A percentile compares a stretch with the other conserved stretches of the same genome.
phyloP scores from a whole-genome alignment of 108 stramenopile species.

The Cyclotella baltica region DNA sequence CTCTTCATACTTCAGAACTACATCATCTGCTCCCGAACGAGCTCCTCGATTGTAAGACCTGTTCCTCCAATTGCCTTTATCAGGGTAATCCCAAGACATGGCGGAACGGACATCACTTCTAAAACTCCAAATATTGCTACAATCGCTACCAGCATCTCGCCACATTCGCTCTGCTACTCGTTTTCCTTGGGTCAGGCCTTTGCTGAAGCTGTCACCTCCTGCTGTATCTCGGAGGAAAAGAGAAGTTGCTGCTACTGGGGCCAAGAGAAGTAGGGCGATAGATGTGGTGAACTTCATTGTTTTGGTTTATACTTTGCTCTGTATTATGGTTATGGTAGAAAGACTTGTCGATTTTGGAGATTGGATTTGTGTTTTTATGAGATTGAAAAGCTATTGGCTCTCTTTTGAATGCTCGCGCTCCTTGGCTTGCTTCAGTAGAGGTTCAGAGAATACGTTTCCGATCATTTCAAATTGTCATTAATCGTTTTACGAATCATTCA shows the following conservation, averaged over 20 bases:
- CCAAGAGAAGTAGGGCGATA: conserved; percentile 4
- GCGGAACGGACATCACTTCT: background rate
- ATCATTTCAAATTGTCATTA: too few relatives aligned
- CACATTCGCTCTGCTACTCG: conserved; percentile 1
- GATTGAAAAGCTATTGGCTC: too few relatives aligned
- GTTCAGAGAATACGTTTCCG: too few relatives aligned
- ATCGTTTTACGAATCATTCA: too few relatives aligned
- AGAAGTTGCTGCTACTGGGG: background rate
- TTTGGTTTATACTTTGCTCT: background rate
- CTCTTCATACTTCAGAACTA: conserved; percentile 8
- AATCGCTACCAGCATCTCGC: background rate
- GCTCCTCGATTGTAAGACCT: conserved; percentile 7
- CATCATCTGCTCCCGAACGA: background rate
- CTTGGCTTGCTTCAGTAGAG: too few relatives aligned
- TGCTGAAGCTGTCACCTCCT: background rate
- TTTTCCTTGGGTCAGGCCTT: conserved; percentile 1
- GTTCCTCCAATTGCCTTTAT: conserved; percentile 8
- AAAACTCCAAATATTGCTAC: background rate
- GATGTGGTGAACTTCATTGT: background rate
- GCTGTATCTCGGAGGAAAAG: background rate
- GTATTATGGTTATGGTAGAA: too few relatives aligned
- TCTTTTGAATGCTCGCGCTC: too few relatives aligned
- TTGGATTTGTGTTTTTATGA: too few relatives aligned
- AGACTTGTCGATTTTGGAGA: too few relatives aligned
- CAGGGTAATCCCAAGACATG: background rate